phyloP scores from a whole-genome alignment of 345 rosid species.

The Eucalyptus cloeziana region DNA sequence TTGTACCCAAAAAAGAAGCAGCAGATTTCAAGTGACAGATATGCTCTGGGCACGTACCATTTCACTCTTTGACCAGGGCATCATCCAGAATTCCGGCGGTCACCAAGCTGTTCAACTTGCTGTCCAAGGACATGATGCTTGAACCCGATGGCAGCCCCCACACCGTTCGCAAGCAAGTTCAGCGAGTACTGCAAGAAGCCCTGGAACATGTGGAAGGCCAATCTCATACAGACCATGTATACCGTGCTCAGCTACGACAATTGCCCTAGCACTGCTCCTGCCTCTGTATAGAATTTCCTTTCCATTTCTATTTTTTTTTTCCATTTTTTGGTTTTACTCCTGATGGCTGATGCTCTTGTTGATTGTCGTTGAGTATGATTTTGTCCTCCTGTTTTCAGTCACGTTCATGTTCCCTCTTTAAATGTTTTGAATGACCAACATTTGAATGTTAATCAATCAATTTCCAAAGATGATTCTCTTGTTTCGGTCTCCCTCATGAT shows the following conservation, averaged over 20 bases:
- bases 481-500: neutral
- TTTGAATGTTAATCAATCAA: neutral
- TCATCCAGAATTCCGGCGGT: constrained; percentile 27
- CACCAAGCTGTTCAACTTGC: constrained; percentile 26
- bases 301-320: too few species aligned
- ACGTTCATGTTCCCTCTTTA: neutral
- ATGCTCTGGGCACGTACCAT: neutral
- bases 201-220: constrained; percentile 34
- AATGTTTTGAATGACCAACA: neutral
- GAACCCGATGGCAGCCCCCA: constrained; percentile 13
- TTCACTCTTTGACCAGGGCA: constrained; percentile 1
- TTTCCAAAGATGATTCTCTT: neutral
- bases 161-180: constrained; percentile 7
- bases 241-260: neutral
- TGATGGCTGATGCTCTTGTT: neutral
- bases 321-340: neutral
- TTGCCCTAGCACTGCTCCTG: neutral
- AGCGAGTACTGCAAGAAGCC: constrained; percentile 13
- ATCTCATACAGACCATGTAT: neutral
- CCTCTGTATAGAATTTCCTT: neutral
- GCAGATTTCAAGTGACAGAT: neutral
- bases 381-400: neutral
- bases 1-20: neutral
- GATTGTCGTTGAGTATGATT: neutral
- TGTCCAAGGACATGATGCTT: constrained; percentile 15